A percentile compares a stretch with the other conserved stretches of the same genome.
These are phyloP conservation scores for Streptanthus diversifolius DNA, from an alignment of 345 rosid genomes.

Conservation along the genomic window DNA sequence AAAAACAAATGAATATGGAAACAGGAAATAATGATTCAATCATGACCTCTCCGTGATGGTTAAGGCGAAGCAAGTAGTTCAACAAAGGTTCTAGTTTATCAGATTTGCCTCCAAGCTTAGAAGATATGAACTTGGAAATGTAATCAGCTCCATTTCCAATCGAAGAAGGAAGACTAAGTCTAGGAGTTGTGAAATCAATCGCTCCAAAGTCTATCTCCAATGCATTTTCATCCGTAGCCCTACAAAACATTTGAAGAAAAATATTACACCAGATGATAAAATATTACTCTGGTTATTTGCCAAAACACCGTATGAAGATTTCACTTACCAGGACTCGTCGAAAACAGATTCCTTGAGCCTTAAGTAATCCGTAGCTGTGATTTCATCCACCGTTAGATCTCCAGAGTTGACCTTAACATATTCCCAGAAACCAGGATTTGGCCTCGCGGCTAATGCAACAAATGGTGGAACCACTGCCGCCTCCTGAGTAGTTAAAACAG, in stretches of 20 bases:
- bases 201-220: slow-evolving; percentile 86
- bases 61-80: slow-evolving; percentile 57
- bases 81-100: slow-evolving; percentile 43
- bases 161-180: slow-evolving; percentile 63
- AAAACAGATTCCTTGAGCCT: slow-evolving; percentile 71
- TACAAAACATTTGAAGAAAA: slow-evolving; percentile 31
- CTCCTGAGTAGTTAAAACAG: slow-evolving; percentile 48
- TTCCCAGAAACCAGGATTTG: slow-evolving; percentile 88
- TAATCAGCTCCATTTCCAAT: slow-evolving; percentile 72
- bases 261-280: neutral
- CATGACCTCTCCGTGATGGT: slow-evolving; percentile 74
- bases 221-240: slow-evolving; percentile 81
- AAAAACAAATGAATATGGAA: neutral
- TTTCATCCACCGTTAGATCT: slow-evolving; percentile 55
- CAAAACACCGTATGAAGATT: neutral
- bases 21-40: slow-evolving; percentile 1
- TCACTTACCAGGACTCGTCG: slow-evolving; percentile 64
- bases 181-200: slow-evolving; percentile 63
- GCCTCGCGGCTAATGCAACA: slow-evolving; percentile 78
- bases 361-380: slow-evolving; percentile 59
- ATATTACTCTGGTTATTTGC: neutral
- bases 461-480: slow-evolving; percentile 81
- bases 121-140: slow-evolving; percentile 62
- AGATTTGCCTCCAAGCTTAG: slow-evolving; percentile 45
- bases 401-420: slow-evolving; percentile 68